phyloP scores from a whole-genome alignment of 495 filamentous ascomycete genomes.

The Bombardia bombarda region DNA sequence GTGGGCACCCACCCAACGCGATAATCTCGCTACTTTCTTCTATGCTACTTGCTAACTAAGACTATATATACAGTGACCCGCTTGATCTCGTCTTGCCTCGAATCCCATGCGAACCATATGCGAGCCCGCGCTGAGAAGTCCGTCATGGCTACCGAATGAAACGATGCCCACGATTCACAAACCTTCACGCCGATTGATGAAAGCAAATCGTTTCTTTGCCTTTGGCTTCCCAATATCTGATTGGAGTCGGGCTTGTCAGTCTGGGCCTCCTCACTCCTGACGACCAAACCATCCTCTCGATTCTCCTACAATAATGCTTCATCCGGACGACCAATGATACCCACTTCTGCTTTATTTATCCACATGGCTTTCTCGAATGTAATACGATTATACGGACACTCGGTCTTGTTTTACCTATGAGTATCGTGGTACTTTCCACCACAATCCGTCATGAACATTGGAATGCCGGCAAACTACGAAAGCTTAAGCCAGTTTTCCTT shows the following conservation, averaged over 20 bases:
- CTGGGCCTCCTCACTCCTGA: too few relatives aligned
- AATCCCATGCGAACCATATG: conserved; percentile 79
- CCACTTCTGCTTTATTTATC: conserved; percentile 1
- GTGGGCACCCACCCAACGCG: conserved; percentile 41
- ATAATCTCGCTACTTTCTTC: neutral
- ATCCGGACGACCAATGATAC: conserved; percentile 8
- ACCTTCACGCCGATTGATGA: neutral
- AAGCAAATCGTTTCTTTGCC: too few relatives aligned
- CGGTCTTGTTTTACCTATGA: too few relatives aligned
- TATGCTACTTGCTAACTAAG: conserved; percentile 9
- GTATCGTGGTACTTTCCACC: too few relatives aligned
- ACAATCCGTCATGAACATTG: too few relatives aligned
- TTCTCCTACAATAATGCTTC: neutral
- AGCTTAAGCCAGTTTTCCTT: too few relatives aligned
- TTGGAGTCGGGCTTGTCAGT: neutral
- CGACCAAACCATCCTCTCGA: neutral
- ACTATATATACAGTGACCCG: conserved; percentile 60
- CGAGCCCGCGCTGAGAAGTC: conserved; percentile 59
- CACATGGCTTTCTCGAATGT: neutral
- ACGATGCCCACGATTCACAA: neutral
- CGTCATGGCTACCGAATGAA: conserved; percentile 21
- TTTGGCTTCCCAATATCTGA: too few relatives aligned
- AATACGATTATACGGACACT: too few relatives aligned
- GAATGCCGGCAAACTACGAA: too few relatives aligned
- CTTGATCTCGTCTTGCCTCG: conserved; percentile 79